A percentile compares a stretch with the other conserved stretches of the same genome.
These are phyloP conservation scores for Pseudisothecium myosuroides DNA, from an alignment of 225 moss, liverwort and hornwort species.

Conservation along the genomic window DNA sequence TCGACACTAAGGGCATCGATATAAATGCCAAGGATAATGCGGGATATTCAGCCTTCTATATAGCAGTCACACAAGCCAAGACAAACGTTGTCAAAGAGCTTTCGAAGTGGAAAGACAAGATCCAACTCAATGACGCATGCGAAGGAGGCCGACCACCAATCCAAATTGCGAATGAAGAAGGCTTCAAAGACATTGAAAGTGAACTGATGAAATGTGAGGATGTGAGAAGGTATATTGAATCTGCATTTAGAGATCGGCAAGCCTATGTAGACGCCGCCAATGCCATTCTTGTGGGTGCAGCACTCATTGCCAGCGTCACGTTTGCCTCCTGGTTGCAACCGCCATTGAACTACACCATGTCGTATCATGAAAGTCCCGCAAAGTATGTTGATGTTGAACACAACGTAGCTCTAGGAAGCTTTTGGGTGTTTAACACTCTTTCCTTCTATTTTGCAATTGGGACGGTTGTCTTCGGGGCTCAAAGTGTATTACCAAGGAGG, in stretches of 20 bases:
- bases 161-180: not conserved
- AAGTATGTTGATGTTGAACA: not conserved
- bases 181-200: not conserved
- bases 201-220: not conserved
- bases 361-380: not conserved
- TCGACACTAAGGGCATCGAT: not conserved
- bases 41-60: not conserved
- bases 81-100: not conserved
- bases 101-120: not conserved
- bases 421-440: not conserved
- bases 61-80: not conserved
- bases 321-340: not conserved
- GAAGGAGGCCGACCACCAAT: accelerated
- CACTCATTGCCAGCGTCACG: not conserved
- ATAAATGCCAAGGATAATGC: accelerated
- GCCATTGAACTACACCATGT: accelerated
- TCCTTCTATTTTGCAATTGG: not conserved
- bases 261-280: not conserved
- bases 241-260: not conserved
- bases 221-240: accelerated
- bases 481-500: not conserved
- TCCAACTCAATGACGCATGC: not conserved
- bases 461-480: not conserved
- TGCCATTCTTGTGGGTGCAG: not conserved
- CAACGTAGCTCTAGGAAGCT: accelerated